Conservation (phyloP, 257 asterid species). For the Cruciata laevipes region DNA sequence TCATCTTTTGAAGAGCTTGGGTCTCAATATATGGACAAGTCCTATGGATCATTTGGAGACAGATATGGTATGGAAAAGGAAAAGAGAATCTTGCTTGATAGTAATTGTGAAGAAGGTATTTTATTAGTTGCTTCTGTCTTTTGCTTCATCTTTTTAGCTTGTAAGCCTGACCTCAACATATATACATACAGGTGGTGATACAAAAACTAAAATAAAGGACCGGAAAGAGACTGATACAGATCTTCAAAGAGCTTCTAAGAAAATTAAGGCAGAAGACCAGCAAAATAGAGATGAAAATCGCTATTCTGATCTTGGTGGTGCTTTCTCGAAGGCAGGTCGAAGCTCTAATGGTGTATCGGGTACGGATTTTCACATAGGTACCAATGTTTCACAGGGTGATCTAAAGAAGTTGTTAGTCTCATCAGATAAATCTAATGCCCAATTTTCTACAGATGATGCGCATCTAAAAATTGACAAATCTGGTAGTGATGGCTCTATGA, state of each 20-base stretch:
- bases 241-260: conserved; percentile 56
- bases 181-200: conserved; percentile 36
- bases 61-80: conserved; percentile 37
- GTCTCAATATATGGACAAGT: conserved; percentile 32
- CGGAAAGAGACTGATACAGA: conserved; percentile 51
- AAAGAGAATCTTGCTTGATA: conserved; percentile 33
- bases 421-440: conserved; percentile 31
- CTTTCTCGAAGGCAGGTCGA: conserved; percentile 48
- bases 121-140: conserved; percentile 15
- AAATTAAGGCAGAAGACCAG: conserved; percentile 48
- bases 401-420: conserved; percentile 22
- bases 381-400: conserved; percentile 29
- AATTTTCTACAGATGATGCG: conserved; percentile 41
- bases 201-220: conserved; percentile 40
- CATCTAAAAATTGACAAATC: conserved; percentile 30
- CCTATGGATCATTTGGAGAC: conserved; percentile 33
- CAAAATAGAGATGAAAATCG: conserved; percentile 45
- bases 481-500: conserved; percentile 38
- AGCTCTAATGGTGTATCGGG: conserved; percentile 40
- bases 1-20: conserved; percentile 43
- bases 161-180: conserved; percentile 7
- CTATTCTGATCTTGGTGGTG: conserved; percentile 46
- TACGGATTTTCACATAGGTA: conserved; percentile 34
- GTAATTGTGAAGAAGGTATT: conserved; percentile 56
- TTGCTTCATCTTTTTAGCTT: conserved; percentile 4